Evolutionary conservation across 2,329 filamentous ascomycete species (phyloP), one percentile per base, ranked within the genome.

Genomic region (Aspergillus brunneoviolaceus): DNA sequence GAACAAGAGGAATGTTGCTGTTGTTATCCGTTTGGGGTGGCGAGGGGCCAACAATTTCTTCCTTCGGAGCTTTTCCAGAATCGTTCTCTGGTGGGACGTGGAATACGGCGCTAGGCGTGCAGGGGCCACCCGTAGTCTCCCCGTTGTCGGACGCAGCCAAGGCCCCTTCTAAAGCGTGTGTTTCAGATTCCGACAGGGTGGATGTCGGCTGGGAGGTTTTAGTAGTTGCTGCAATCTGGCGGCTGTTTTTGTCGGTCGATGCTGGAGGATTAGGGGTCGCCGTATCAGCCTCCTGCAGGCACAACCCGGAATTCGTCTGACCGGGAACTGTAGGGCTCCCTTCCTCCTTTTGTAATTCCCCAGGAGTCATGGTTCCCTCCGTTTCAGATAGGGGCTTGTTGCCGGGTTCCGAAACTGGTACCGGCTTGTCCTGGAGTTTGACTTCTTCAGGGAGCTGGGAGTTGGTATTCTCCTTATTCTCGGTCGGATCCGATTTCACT

Each of bases 91-190:
- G 72, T 71, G 72, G 70, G 60, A 67, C 68, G 55, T 70, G 64
- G 58, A 64, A 55, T 60, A 60, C 61, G 64, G 66, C 70, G 65
- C 71, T 73, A 71, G 72, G 62, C 65, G 68, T 68, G 64, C 67
- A 65, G 66, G 69, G 64, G 63, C 68, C 66, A 59, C 65, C 67
- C 60, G 71, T 69, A 67, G 67, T 60, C 58, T 70, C 64, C 54
- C 56, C 66, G 60, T 62, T 64, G 59, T 51, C 60, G 63, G 63
- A 59, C 49, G 60, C 65, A 61, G 63, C 63, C 63, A 70, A 67
- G 62, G 67, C 69, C 56, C 59, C 59, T 54, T 65, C 58, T 54
- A 65, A 62, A 56, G 61, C 51, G 56, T 61, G 60, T 55, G 67
- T 69, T 72, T 73, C 69, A 68, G 65, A 59, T 55, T 67, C 63